These are phyloP conservation scores for Pseudogymnoascus verrucosus DNA, from an alignment of 2,329 filamentous ascomycete genomes.

Conservation along the genomic window DNA sequence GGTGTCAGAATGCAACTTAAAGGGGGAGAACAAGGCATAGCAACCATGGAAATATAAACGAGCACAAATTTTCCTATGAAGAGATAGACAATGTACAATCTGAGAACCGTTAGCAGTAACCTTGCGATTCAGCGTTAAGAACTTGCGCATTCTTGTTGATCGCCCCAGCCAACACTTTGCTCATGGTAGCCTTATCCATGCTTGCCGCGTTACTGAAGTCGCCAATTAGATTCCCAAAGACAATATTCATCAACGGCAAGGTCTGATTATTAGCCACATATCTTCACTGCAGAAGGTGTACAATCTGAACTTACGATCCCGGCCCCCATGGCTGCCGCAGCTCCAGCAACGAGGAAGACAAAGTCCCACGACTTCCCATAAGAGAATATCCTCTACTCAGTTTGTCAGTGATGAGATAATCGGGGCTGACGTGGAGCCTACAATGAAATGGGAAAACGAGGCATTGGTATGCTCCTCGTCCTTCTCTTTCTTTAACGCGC, in stretches of 20 bases:
- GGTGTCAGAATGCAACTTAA: constrained; percentile 29
- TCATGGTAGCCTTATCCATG: constrained; percentile 23
- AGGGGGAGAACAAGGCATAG: constrained; percentile 33
- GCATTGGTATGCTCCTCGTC: neutral
- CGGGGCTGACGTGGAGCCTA: neutral
- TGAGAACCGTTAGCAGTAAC: constrained; percentile 22
- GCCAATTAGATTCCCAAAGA: constrained; percentile 45
- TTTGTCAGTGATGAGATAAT: neutral
- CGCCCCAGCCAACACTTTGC: constrained; percentile 32
- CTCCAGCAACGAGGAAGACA: constrained; percentile 38
- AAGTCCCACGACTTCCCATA: constrained; percentile 48
- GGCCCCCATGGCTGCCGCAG: constrained; percentile 41
- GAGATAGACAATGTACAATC: constrained; percentile 61
- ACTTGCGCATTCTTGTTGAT: constrained; percentile 40
- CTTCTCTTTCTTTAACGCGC: constrained; percentile 2
- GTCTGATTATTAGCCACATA: constrained; percentile 30
- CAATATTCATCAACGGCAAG: constrained; percentile 51
- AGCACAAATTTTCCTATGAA: constrained; percentile 59
- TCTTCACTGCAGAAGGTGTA: neutral
- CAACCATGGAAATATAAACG: constrained; percentile 52
- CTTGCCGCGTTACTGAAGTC: constrained; percentile 33
- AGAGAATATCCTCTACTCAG: constrained; percentile 32
- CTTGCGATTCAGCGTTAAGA: neutral
- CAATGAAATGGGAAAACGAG: neutral
- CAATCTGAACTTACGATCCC: constrained; percentile 32